A percentile compares a stretch with the other conserved stretches of the same genome.
These are phyloP conservation scores for Hypoxylon sp. DNA, from an alignment of 2,329 filamentous ascomycete species.

Conservation along the genomic window DNA sequence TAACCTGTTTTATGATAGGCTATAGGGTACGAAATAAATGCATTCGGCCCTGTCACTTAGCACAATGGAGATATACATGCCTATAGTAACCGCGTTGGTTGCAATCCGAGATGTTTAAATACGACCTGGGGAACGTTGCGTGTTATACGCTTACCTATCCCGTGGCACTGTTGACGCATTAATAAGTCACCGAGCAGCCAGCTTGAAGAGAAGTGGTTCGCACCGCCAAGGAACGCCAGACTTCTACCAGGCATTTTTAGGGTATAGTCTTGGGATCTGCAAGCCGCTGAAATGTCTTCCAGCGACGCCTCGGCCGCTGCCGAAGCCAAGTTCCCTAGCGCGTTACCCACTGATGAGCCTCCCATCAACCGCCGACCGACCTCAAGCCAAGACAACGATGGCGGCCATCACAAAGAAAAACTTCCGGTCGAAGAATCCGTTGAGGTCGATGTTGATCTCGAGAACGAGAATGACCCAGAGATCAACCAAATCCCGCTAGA, in stretches of 20 bases:
- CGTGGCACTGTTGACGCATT: conserved; percentile 15
- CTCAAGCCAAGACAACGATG: conserved; percentile 13
- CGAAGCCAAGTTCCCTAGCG: conserved; percentile 44
- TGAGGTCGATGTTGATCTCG: conserved; percentile 50
- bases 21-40: conserved; percentile 18
- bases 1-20: conserved; percentile 28
- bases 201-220: conserved; percentile 5
- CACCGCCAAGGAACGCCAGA: conserved; percentile 12
- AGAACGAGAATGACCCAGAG: conserved; percentile 63
- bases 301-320: conserved; percentile 25
- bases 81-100: not conserved
- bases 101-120: conserved; percentile 1
- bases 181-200: conserved; percentile 6
- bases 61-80: conserved; percentile 5
- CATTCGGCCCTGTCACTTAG: conserved; percentile 11
- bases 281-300: conserved; percentile 39
- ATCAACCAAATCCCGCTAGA: conserved; percentile 68
- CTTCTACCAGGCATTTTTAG: conserved; percentile 12
- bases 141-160: conserved; percentile 5
- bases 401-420: conserved; percentile 38
- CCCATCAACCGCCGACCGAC: conserved; percentile 31
- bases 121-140: not conserved
- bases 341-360: conserved; percentile 30
- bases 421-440: conserved; percentile 44
- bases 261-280: conserved; percentile 12